A percentile compares a stretch with the other conserved stretches of the same genome.
phyloP scores from a whole-genome alignment of 2,329 filamentous ascomycete genomes.

The Pyrenophora teres region DNA sequence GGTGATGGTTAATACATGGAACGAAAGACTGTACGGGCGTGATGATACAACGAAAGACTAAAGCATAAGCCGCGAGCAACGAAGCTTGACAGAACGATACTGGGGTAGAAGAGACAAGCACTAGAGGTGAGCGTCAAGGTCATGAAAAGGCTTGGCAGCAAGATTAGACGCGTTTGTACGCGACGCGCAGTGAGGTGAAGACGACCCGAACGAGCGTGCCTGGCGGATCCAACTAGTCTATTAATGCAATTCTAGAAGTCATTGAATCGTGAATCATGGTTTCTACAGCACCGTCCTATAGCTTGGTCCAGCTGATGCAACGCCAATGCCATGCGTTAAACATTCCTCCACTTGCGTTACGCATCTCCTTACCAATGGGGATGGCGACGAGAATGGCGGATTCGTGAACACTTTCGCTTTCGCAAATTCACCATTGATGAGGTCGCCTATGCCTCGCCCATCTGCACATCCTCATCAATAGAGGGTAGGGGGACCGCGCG shows the following conservation, averaged over 20 bases:
- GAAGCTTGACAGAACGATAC: neutral
- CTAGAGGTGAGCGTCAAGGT: slow-evolving; percentile 3
- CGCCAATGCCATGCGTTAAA: slow-evolving; percentile 29
- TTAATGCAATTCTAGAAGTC: slow-evolving; percentile 21
- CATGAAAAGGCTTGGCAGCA: slow-evolving; percentile 17
- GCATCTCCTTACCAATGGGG: neutral
- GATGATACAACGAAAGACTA: slow-evolving; percentile 6
- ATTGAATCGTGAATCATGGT: slow-evolving; percentile 25
- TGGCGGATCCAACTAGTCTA: slow-evolving; percentile 6
- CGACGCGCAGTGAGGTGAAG: slow-evolving; percentile 28
- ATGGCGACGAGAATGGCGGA: neutral
- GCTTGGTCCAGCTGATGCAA: slow-evolving; percentile 36
- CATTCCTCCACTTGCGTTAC: slow-evolving; percentile 8
- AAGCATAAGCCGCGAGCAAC: neutral
- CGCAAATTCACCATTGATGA: neutral
- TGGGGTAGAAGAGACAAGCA: neutral
- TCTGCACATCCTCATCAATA: slow-evolving; percentile 54
- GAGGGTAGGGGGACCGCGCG: slow-evolving; percentile 71
- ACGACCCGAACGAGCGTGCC: slow-evolving; percentile 2
- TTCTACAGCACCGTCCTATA: slow-evolving; percentile 8
- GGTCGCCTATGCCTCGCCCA: slow-evolving; percentile 27
- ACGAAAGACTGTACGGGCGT: slow-evolving; percentile 1
- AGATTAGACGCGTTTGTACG: slow-evolving; percentile 18
- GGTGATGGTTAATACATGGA: slow-evolving; percentile 25
- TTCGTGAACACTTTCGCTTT: too few relatives aligned